Evolutionary conservation across 257 asterid species (phyloP).

Genomic region (Parsonsia alboflavescens): DNA sequence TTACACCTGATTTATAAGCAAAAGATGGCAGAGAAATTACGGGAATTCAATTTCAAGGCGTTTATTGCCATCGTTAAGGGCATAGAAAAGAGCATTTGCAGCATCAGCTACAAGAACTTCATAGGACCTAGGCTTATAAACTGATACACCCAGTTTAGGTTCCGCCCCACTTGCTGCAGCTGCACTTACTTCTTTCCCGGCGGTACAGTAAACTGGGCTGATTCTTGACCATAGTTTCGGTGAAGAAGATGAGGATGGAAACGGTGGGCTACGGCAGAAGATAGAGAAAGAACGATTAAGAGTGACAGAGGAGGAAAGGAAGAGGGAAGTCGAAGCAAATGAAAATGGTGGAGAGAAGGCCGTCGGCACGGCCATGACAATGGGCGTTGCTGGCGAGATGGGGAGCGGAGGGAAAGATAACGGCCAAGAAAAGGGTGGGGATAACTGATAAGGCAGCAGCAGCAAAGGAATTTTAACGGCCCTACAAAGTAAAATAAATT

Average conservation of each 20-base stretch:
- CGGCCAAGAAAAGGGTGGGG: slow-evolving; percentile 11
- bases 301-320: slow-evolving; percentile 16
- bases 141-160: slow-evolving; percentile 74
- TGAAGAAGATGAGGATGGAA: not conserved
- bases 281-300: slow-evolving; percentile 21
- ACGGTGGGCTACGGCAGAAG: slow-evolving; percentile 11
- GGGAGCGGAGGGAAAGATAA: slow-evolving; percentile 34
- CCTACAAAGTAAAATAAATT: not conserved
- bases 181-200: slow-evolving; percentile 42
- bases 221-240: slow-evolving; percentile 5
- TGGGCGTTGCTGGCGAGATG: slow-evolving; percentile 23
- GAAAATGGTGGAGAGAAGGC: slow-evolving; percentile 30
- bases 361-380: slow-evolving; percentile 50
- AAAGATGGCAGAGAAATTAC: slow-evolving; percentile 27
- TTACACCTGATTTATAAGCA: not conserved
- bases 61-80: slow-evolving; percentile 70
- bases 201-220: slow-evolving; percentile 25
- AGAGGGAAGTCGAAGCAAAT: slow-evolving; percentile 20
- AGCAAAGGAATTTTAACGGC: not conserved
- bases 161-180: slow-evolving; percentile 40
- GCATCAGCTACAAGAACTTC: slow-evolving; percentile 85
- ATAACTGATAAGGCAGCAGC: not conserved
- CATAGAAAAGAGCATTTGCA: slow-evolving; percentile 60
- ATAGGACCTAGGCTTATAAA: slow-evolving; percentile 88
- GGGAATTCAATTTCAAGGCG: slow-evolving; percentile 93